Percentiles rank a stretch among this genome's conserved stretches.
phyloP scores from a whole-genome alignment of 2,329 filamentous ascomycete species.

The Monosporascus sp. region DNA sequence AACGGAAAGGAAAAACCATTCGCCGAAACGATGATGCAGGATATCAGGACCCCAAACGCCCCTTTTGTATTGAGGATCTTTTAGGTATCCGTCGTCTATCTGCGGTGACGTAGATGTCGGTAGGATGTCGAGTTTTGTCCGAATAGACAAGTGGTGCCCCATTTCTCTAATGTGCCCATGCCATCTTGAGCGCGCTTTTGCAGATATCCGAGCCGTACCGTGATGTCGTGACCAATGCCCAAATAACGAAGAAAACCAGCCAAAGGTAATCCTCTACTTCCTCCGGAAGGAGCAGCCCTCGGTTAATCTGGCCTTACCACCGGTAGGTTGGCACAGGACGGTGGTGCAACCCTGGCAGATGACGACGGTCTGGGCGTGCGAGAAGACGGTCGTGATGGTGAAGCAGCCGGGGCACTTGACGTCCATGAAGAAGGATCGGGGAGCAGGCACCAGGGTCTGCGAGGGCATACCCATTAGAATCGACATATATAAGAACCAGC shows the following conservation, averaged over 20 bases:
- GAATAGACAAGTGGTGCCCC: slow-evolving; percentile 28
- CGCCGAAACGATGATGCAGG: slow-evolving; percentile 57
- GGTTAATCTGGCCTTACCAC: slow-evolving; percentile 97
- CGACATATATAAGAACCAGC: background rate
- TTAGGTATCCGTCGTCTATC: slow-evolving; percentile 68
- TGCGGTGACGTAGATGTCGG: slow-evolving; percentile 46
- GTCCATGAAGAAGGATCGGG: slow-evolving; percentile 99
- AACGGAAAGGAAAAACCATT: slow-evolving; percentile 42
- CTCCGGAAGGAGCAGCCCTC: slow-evolving; percentile 99
- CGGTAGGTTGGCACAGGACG: slow-evolving; percentile 98
- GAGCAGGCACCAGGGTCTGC: slow-evolving; percentile 87
- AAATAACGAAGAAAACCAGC: slow-evolving; percentile 40
- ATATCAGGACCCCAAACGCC: slow-evolving; percentile 81
- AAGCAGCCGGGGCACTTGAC: slow-evolving; percentile 99
- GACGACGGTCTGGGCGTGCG: slow-evolving; percentile 99
- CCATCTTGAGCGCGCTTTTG: slow-evolving; percentile 42
- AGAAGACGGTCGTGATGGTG: slow-evolving; percentile 99
- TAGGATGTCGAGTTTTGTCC: slow-evolving; percentile 30
- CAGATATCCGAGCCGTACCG: slow-evolving; percentile 57
- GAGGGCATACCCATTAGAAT: slow-evolving; percentile 15
- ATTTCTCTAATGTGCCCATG: slow-evolving; percentile 43
- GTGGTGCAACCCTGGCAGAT: slow-evolving; percentile 99
- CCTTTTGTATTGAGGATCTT: slow-evolving; percentile 52
- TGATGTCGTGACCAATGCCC: slow-evolving; percentile 40
- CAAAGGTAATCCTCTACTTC: slow-evolving; percentile 71